A percentile compares a stretch with the other conserved stretches of the same genome.
These are phyloP conservation scores for Gracilaria caudata DNA, from an alignment of 23 red algal species.

Conservation along the genomic window DNA sequence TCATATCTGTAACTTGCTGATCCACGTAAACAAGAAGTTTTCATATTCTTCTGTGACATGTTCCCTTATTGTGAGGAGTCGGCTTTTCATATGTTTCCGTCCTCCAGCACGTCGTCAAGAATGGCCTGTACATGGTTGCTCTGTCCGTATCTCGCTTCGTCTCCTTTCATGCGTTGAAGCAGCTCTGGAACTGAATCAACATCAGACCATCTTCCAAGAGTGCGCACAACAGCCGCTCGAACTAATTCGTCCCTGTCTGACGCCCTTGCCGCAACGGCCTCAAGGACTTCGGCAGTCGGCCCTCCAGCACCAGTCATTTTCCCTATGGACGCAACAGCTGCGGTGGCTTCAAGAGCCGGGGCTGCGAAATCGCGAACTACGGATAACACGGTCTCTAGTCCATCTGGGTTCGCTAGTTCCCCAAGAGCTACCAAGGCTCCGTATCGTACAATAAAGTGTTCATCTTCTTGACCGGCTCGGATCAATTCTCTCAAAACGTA, in stretches of 20 bases:
- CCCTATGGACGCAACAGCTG: slow-evolving; percentile 53
- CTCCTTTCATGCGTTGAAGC: slow-evolving; percentile 25
- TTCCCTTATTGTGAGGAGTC: background rate
- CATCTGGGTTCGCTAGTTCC: slow-evolving; percentile 22
- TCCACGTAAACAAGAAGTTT: slow-evolving; percentile 6
- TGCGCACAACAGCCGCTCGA: slow-evolving; percentile 58
- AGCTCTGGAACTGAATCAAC: slow-evolving; percentile 14
- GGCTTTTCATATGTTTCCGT: background rate
- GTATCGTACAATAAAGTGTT: slow-evolving; percentile 61
- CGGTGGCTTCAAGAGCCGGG: slow-evolving; percentile 45
- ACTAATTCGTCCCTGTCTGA: slow-evolving; percentile 50
- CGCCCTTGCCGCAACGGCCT: slow-evolving; percentile 23
- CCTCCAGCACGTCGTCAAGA: slow-evolving; percentile 25
- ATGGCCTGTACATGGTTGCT: slow-evolving; percentile 32
- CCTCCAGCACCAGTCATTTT: slow-evolving; percentile 15
- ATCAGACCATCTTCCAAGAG: slow-evolving; percentile 35
- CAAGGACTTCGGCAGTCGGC: slow-evolving; percentile 15
- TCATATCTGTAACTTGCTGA: slow-evolving; percentile 1
- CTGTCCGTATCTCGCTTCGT: slow-evolving; percentile 34
- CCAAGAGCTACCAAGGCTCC: slow-evolving; percentile 45
- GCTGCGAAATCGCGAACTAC: slow-evolving; percentile 32
- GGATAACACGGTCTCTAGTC: background rate
- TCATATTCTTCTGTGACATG: background rate
- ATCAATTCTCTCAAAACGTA: slow-evolving; percentile 19
- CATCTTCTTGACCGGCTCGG: slow-evolving; percentile 36